Base-by-base conservation (phyloP, 805 yeast species). In the Teunomyces panamensis region DNA sequence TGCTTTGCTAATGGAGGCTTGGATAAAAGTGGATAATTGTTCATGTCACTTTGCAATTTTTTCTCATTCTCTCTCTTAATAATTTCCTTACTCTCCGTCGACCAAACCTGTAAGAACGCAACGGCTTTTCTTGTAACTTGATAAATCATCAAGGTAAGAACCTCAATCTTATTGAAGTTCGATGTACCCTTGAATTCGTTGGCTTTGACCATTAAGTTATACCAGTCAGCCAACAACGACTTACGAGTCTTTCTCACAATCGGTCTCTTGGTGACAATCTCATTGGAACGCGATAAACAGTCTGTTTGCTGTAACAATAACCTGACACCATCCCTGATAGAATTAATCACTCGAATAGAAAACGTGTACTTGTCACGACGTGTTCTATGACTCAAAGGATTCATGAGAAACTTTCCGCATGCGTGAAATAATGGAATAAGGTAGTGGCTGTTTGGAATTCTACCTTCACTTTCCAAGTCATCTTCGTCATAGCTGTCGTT, bases 171-270 rank as follows among this genome's bases (percentile, higher is more conserved):
- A 30, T 74, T 71, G 24, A 70, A 68, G 45, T 77, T 79, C 26
- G 81, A 71, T 0, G 90, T 83, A 39, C 85, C 82, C 58, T 84
- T 81, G 57, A 80, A 85, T 34, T 85, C 87, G 52, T 84, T 86
- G 1, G 92, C 91, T 57, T 84, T 85, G 33, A 81, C 75, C 83
- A 86, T 84, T 35, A 87, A 69, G 45, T 81, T 83, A 53, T 87
- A 86, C 96, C 95, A 87, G 59, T 85, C 91, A 2, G 91, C 85
- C 29, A 87, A 73, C 47, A 87, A 65, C 33, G 81, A 74, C 62
- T 87, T 87, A 54, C 96, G 75, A 45, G 82, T 73, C 52, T 77
- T 81, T 47, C 88, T 71, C 11, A 87, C 79, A 3, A 77, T 62
- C 1, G 88, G 84, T 44, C 79, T 75, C 51, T 77, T 75, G 51